Evolutionary conservation across 371 early-diverging fungal species (phyloP).

Genomic region (Mucor mucedo): DNA sequence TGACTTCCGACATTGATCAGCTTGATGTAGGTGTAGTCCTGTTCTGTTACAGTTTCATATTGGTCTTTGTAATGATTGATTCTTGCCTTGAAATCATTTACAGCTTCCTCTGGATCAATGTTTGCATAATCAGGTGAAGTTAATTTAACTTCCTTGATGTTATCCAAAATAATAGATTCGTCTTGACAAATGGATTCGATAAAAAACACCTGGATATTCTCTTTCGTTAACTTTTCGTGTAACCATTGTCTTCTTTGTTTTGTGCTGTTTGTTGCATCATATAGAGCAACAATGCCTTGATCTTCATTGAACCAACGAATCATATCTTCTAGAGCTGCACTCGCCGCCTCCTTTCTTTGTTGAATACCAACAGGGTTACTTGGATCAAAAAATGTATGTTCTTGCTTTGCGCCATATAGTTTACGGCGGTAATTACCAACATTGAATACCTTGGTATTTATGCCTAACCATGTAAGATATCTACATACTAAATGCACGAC

Average conservation of each 20-base stretch:
- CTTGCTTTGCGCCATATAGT: conserved; percentile 78
- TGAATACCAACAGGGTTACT: conserved; percentile 72
- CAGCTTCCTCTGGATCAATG: conserved; percentile 77
- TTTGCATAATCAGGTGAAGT: conserved; percentile 91
- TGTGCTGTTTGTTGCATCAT: conserved; percentile 98
- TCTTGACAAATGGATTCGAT: conserved; percentile 95
- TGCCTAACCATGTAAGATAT: conserved; percentile 95
- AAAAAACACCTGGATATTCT: conserved; percentile 89
- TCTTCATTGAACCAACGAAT: conserved; percentile 85
- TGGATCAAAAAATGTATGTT: conserved; percentile 92
- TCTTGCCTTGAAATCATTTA: conserved; percentile 85
- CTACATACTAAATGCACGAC: conserved; percentile 67
- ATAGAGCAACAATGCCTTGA: conserved; percentile 85
- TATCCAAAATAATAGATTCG: conserved; percentile 78
- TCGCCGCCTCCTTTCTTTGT: conserved; percentile 81
- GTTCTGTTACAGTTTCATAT: conserved; percentile 86
- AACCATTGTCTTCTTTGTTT: conserved; percentile 76
- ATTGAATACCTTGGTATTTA: conserved; percentile 88
- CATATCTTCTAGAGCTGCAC: conserved; percentile 89
- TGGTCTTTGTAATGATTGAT: conserved; percentile 88
- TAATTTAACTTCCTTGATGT: conserved; percentile 93
- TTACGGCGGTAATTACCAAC: conserved; percentile 94
- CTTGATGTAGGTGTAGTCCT: conserved; percentile 85
- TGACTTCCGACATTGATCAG: conserved; percentile 91
- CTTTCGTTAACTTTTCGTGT: conserved; percentile 63